These are phyloP conservation scores for Stachybotrys echinatus DNA, from an alignment of 2,329 filamentous ascomycete genomes.

Conservation along the genomic window DNA sequence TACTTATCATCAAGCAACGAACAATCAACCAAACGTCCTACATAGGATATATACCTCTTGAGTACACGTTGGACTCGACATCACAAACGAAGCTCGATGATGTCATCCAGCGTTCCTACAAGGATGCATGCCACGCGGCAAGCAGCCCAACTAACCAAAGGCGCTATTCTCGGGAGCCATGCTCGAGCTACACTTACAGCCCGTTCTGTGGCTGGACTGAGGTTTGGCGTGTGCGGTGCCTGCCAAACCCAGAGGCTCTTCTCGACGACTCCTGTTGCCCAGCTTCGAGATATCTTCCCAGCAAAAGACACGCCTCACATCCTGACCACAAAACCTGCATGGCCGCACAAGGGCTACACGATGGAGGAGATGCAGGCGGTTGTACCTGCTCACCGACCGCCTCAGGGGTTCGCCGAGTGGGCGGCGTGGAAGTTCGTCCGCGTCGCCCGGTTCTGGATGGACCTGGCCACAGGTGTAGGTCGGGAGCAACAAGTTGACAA, in stretches of 20 bases:
- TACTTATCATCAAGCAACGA: too few relatives aligned
- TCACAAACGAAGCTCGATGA: background rate
- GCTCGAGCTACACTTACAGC: background rate
- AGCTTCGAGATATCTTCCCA: conserved; percentile 58
- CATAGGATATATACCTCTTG: too few relatives aligned
- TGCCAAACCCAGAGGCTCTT: conserved; percentile 31
- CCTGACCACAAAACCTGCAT: conserved; percentile 57
- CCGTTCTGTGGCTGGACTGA: conserved; percentile 1
- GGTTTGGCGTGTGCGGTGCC: conserved; percentile 8
- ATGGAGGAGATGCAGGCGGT: conserved; percentile 73
- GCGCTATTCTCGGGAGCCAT: background rate
- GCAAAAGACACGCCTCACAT: conserved; percentile 56
- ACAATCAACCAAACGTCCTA: too few relatives aligned
- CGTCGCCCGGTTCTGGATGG: conserved; percentile 72
- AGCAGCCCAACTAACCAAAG: background rate
- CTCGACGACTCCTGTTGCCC: conserved; percentile 41
- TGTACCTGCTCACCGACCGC: conserved; percentile 69
- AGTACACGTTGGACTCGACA: background rate
- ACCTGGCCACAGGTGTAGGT: conserved; percentile 67
- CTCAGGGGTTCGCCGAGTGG: conserved; percentile 69
- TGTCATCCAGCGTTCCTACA: background rate
- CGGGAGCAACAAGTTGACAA: conserved; percentile 67
- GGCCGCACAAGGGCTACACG: conserved; percentile 70
- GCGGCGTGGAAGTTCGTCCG: conserved; percentile 73
- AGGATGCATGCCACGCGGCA: background rate